Evolutionary conservation across 2,329 filamentous ascomycete genomes (phyloP).

Genomic region (Aspergillus eucalypticola): DNA sequence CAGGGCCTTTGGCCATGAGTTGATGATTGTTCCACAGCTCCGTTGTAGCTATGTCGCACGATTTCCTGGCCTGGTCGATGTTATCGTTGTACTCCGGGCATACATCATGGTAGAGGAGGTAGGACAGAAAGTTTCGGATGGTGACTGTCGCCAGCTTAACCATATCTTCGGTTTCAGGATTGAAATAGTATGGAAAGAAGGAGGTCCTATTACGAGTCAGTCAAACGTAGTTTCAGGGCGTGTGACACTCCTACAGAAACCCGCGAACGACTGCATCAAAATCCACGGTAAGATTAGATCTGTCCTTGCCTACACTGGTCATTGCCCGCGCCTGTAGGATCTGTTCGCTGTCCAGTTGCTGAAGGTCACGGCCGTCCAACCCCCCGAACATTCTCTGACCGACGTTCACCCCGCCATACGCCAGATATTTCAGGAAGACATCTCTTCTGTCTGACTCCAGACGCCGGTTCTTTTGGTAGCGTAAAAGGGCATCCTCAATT

Average conservation of each 20-base stretch:
- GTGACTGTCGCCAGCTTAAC: constrained; percentile 66
- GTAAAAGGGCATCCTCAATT: constrained; percentile 80
- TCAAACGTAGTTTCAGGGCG: background rate
- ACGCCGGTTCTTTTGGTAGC: constrained; percentile 75
- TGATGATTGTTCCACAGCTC: constrained; percentile 65
- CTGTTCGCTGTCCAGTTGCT: constrained; percentile 63
- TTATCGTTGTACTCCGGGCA: constrained; percentile 76
- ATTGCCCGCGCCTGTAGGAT: constrained; percentile 63
- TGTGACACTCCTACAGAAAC: constrained; percentile 63
- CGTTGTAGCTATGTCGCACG: constrained; percentile 66
- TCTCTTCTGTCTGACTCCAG: constrained; percentile 63
- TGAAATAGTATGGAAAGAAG: constrained; percentile 58
- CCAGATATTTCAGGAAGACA: constrained; percentile 77
- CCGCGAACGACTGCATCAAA: constrained; percentile 76
- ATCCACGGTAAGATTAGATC: constrained; percentile 73
- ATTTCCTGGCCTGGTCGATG: constrained; percentile 62
- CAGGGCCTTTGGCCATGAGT: constrained; percentile 62
- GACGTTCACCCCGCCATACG: constrained; percentile 76
- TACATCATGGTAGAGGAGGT: constrained; percentile 79
- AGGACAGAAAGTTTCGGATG: constrained; percentile 84
- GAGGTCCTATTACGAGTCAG: constrained; percentile 48
- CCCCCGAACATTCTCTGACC: constrained; percentile 63
- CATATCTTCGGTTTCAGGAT: constrained; percentile 54
- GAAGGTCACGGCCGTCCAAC: constrained; percentile 62
- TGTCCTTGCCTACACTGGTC: constrained; percentile 50